Base-by-base conservation (phyloP, 2,329 filamentous ascomycete genomes). In the Penicillium olsonii region DNA sequence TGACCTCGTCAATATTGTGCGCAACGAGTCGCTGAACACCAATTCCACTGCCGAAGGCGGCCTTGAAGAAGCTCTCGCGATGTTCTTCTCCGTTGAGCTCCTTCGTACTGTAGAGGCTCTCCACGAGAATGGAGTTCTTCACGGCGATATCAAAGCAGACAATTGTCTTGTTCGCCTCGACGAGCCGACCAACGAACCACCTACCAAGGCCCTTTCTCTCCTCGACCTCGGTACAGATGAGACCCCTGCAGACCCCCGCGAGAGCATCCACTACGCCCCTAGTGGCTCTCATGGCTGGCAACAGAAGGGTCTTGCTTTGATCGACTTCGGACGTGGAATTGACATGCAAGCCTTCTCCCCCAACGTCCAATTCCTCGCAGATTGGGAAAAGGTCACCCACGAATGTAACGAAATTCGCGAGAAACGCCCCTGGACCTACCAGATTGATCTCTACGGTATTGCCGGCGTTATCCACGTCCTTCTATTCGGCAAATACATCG, bases 371-470 rank as follows among this genome's bases (percentile, higher is more conserved):
- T 99, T 99, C 76, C 84, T 97, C 52, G 94, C 92, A 0, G 94
- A 99, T 73, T 99, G 94, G 94, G 88, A 94, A 70, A 91, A 90
- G 0, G 84, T 83, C 14, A 81, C 87, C 19, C 87, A 90, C 44
- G 94, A 99, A 72, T 99, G 94, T 70, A 87, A 89, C 15, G 94
- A 99, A 77, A 96, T 97, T 83, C 87, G 92, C 39, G 92, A 99
- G 73, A 83, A 90, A 48, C 82, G 92, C 1, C 91, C 92, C 0
- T 99, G 94, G 94, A 97, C 92, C 1, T 96, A 91, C 77, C 94
- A 99, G 69, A 90, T 96, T 59, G 94, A 99, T 75, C 95, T 97
- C 63, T 90, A 95, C 69, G 94, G 94, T 11, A 80, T 96, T 0
- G 94, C 94, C 0, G 91, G 90, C 4, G 88, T 90, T 19, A 78